Conservation (phyloP, 805 yeast species). For the Ogataea salicorniae region DNA sequence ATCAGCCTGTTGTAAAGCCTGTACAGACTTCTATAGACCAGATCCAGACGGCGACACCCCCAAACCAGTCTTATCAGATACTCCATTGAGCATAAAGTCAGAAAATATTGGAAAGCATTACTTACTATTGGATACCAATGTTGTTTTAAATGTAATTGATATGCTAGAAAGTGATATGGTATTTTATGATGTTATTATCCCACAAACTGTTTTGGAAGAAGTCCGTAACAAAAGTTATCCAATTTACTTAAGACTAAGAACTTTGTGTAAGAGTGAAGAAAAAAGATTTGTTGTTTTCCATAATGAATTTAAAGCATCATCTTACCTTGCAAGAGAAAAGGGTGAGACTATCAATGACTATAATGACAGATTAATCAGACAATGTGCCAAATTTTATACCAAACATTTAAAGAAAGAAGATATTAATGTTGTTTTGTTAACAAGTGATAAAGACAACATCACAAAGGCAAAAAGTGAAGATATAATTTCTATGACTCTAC, state of each 20-base stretch:
- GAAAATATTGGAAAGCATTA: constrained; percentile 65
- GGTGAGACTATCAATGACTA: constrained; percentile 81
- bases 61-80: constrained; percentile 56
- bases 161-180: constrained; percentile 70
- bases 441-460: constrained; percentile 74
- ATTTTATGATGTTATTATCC: constrained; percentile 86
- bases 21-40: constrained; percentile 50
- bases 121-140: constrained; percentile 80
- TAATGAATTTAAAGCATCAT: constrained; percentile 77
- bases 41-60: constrained; percentile 67
- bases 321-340: constrained; percentile 56
- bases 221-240: constrained; percentile 85
- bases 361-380: constrained; percentile 86
- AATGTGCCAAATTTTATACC: constrained; percentile 65
- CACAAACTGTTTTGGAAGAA: constrained; percentile 93
- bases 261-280: constrained; percentile 65
- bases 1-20: constrained; percentile 60
- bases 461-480: constrained; percentile 51
- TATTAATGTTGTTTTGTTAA: constrained; percentile 52
- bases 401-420: constrained; percentile 48
- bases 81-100: constrained; percentile 45
- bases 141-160: constrained; percentile 84
- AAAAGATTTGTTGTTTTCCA: constrained; percentile 89
- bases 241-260: constrained; percentile 76
- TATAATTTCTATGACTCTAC: constrained; percentile 49